A percentile compares a stretch with the other conserved stretches of the same genome.
Conservation (phyloP, 2,329 filamentous ascomycete species). For the Tolypocladium pustulatum region DNA sequence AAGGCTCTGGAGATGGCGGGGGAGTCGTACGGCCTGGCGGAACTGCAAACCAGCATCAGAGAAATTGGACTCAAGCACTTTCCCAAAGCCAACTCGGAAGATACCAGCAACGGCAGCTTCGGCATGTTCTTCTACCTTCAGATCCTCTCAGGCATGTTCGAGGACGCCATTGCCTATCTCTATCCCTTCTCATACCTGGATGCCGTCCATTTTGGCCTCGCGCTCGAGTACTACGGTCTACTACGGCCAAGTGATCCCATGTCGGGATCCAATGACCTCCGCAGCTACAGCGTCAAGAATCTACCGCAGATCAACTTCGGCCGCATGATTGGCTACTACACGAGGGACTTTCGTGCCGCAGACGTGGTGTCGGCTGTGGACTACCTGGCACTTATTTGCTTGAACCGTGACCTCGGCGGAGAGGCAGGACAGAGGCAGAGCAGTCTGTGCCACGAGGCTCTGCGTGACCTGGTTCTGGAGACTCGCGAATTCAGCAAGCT, state of each 20-base stretch:
- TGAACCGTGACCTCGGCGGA: constrained; percentile 74
- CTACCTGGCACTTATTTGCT: constrained; percentile 82
- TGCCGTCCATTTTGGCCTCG: constrained; percentile 89
- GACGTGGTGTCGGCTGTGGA: constrained; percentile 85
- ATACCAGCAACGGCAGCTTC: constrained; percentile 62
- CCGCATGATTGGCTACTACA: constrained; percentile 89
- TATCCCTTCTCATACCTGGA: constrained; percentile 89
- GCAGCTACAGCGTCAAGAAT: constrained; percentile 55
- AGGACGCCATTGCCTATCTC: constrained; percentile 83
- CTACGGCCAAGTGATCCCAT: constrained; percentile 77
- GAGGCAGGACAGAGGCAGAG: constrained; percentile 67
- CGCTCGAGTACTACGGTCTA: constrained; percentile 79
- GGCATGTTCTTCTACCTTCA: constrained; percentile 93
- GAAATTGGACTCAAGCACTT: constrained; percentile 92
- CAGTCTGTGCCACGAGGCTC: constrained; percentile 78
- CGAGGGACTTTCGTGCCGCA: constrained; percentile 85
- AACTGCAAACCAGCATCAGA: constrained; percentile 68
- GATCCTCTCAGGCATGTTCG: constrained; percentile 83
- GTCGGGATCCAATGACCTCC: constrained; percentile 59
- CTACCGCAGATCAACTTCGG: constrained; percentile 87
- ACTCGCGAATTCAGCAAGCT: constrained; percentile 91
- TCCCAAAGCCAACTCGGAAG: constrained; percentile 67
- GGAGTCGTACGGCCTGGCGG: constrained; percentile 53
- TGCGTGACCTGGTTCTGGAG: constrained; percentile 92
- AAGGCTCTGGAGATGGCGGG: constrained; percentile 52